Percentiles rank a stretch among this genome's conserved stretches.
These are phyloP conservation scores for Kodamaea anthophila DNA, from an alignment of 1,139 yeast genomes.

Conservation along the genomic window DNA sequence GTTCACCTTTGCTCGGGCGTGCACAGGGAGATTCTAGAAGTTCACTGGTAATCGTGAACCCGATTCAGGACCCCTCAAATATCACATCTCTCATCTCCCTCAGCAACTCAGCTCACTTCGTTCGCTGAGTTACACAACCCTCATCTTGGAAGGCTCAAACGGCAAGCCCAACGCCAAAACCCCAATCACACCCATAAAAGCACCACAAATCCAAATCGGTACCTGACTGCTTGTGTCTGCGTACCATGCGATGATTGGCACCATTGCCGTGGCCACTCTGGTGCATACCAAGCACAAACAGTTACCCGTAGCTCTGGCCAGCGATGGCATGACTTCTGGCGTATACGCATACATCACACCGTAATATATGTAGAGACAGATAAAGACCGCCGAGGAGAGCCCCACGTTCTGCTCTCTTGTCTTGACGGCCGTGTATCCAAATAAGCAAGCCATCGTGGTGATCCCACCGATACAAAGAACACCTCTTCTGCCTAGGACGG, in stretches of 20 bases:
- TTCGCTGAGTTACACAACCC: conserved; percentile 14
- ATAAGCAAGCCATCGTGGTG: conserved; percentile 46
- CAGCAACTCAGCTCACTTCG: too few relatives aligned
- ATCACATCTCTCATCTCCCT: too few relatives aligned
- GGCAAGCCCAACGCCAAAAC: conserved; percentile 40
- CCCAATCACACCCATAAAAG: conserved; percentile 41
- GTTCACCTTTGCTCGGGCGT: too few relatives aligned
- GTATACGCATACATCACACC: conserved; percentile 53
- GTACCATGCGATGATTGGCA: conserved; percentile 48
- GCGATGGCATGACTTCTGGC: conserved; percentile 54
- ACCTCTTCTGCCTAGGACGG: conserved; percentile 49
- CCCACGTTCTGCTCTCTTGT: conserved; percentile 48
- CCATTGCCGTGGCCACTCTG: conserved; percentile 43
- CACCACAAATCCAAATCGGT: conserved; percentile 59
- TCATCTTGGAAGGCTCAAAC: conserved; percentile 34
- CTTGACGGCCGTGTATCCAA: conserved; percentile 51
- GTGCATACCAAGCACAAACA: conserved; percentile 44
- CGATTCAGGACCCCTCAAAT: too few relatives aligned
- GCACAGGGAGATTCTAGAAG: too few relatives aligned
- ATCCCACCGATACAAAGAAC: conserved; percentile 50
- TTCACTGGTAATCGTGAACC: too few relatives aligned
- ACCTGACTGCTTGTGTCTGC: conserved; percentile 37
- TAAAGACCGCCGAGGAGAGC: conserved; percentile 44
- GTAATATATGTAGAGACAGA: conserved; percentile 47
- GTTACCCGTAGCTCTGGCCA: conserved; percentile 51